A percentile compares a stretch with the other conserved stretches of the same genome.
Conservation (phyloP, 495 filamentous ascomycete species). For the Cenococcum geophilum region DNA sequence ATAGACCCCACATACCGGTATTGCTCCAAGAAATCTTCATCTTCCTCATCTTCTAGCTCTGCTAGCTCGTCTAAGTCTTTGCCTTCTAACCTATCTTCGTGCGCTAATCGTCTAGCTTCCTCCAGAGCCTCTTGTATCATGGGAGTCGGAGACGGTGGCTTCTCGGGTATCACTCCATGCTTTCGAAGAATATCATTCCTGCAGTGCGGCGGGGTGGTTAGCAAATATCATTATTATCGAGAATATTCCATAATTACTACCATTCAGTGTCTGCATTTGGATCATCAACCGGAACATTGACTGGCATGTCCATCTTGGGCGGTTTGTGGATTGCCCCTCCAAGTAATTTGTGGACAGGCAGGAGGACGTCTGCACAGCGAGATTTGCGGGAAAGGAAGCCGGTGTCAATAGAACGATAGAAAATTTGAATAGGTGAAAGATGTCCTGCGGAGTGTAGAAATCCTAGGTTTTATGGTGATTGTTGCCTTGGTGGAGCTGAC, state of each 20-base stretch:
- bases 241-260: conserved; percentile 42
- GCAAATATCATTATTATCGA: neutral
- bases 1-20: conserved; percentile 50
- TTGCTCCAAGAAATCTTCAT: conserved; percentile 81
- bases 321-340: no score
- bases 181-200: conserved; percentile 99
- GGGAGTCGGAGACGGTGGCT: conserved; percentile 86
- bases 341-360: no score
- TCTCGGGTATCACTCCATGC: conserved; percentile 92
- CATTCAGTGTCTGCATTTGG: conserved; percentile 98
- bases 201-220: conserved; percentile 14
- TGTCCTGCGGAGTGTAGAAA: neutral
- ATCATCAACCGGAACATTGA: conserved; percentile 84
- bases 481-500: conserved; percentile 1
- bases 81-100: conserved; percentile 86
- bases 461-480: neutral
- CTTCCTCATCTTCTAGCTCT: conserved; percentile 89
- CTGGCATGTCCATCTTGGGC: conserved; percentile 48
- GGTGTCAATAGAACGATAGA: neutral
- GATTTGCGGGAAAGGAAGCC: neutral
- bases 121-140: conserved; percentile 92
- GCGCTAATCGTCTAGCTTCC: conserved; percentile 69
- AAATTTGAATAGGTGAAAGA: neutral
- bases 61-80: conserved; percentile 91
- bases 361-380: neutral